These are phyloP conservation scores for Panaeolus papilionaceus DNA, from an alignment of 768 basidiomycete genomes.

Conservation along the genomic window DNA sequence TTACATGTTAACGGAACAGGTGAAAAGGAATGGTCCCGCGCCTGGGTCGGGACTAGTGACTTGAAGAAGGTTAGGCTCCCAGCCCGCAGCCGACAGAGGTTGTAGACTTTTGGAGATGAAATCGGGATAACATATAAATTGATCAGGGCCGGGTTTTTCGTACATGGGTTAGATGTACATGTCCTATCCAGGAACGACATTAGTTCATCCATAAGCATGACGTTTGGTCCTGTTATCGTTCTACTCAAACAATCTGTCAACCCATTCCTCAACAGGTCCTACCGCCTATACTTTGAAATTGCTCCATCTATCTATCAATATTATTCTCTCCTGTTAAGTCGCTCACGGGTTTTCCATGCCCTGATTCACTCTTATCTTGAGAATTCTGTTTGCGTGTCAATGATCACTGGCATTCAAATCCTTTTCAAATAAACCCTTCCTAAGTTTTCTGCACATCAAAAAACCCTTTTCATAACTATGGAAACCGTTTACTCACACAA, in stretches of 20 bases:
- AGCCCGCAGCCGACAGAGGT: slow-evolving; percentile 30
- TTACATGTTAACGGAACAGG: slow-evolving; percentile 20
- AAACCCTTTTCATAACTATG: slow-evolving; percentile 1
- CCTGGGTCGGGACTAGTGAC: slow-evolving; percentile 31
- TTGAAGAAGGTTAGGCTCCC: slow-evolving; percentile 25
- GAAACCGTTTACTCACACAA: slow-evolving; percentile 13
- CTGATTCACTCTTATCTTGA: neutral
- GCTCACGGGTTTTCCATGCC: neutral
- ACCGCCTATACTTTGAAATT: neutral
- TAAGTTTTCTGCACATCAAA: neutral
- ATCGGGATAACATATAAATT: slow-evolving; percentile 28
- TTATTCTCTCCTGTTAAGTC: neutral
- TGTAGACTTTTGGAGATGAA: slow-evolving; percentile 22
- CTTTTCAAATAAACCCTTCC: slow-evolving; percentile 6
- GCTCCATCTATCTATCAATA: neutral
- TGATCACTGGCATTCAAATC: neutral
- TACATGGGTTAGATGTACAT: slow-evolving; percentile 15
- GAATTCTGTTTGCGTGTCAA: neutral
- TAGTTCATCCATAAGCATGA: slow-evolving; percentile 24
- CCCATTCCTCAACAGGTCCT: neutral
- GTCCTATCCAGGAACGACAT: slow-evolving; percentile 19
- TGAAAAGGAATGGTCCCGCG: slow-evolving; percentile 31
- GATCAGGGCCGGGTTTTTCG: slow-evolving; percentile 28
- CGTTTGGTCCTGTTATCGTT: slow-evolving; percentile 22
- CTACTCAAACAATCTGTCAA: slow-evolving; percentile 10